Evolutionary conservation across 1,284 basidiomycete genomes (phyloP), one percentile per base, ranked within the genome.

Genomic region (Tranzscheliella williamsii): DNA sequence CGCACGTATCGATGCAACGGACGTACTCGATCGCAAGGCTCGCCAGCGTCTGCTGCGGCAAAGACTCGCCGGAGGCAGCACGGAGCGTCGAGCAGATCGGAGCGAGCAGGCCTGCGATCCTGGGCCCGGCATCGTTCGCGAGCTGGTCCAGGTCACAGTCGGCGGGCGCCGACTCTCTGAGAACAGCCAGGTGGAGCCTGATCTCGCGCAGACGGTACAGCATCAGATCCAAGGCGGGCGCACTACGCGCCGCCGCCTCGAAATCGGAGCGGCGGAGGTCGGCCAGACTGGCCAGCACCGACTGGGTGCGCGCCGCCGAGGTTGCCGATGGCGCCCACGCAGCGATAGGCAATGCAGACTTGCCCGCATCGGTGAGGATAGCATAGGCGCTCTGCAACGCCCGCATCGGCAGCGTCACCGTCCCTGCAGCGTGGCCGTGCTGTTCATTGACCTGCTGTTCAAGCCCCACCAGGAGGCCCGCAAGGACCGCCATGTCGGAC

Each of bases 181-280:
- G 27, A 29, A 17, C 30, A n/a, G 17, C 5, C 9, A 42, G 16
- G 16, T 24, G 20, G 30, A 54, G 42, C 2, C 38, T 43, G 4
- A 62, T 15, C 30, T 56, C 51, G 13, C 58, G 40, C 24, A 55
- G 48, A 17, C 52, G 48, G 29, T 51, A 62, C 0, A 62, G 41
- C n/a, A 29, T 27, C 4, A 47, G 5, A 23, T 52, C 45, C 20
- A 62, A 42, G 24, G n/a, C 22, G 22, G 40, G 39, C 7, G 22
- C 34, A 21, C 48, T 26, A 1, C 43, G 30, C 32, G 24, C 17
- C 8, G 11, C 5, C 15, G 42, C 32, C 7, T 33, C 37, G 9
- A 42, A 18, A n/a, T 38, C n/a, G 17, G 38, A 17, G 9, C 12
- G 23, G 11, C 17, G n/a, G 13, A 47, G 23, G 4, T 22, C 13